A percentile compares a stretch with the other conserved stretches of the same genome.
These are phyloP conservation scores for Closterium sp. DNA, from an alignment of 139 green algal species.

Conservation along the genomic window DNA sequence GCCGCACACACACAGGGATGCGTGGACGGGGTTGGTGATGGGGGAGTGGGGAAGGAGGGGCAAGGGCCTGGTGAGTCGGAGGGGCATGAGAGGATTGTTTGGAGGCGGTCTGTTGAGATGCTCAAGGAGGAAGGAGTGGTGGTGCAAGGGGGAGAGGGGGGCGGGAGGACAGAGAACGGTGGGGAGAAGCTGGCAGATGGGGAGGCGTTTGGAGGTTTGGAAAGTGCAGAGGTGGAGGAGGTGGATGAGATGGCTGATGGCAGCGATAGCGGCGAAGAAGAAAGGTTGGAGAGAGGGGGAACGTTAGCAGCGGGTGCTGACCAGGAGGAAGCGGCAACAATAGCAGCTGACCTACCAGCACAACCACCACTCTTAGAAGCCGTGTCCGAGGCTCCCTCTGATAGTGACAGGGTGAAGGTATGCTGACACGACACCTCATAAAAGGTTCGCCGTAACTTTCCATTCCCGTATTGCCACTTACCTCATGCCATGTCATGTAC, in stretches of 20 bases:
- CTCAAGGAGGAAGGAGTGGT: slow-evolving; percentile 40
- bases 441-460: not conserved
- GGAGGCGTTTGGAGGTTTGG: not conserved
- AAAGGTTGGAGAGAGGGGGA: not conserved
- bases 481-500: not conserved
- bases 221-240: not conserved
- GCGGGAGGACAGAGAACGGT: not conserved
- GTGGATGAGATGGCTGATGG: not conserved
- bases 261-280: not conserved
- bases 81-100: slow-evolving; percentile 15
- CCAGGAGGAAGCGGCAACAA: not conserved
- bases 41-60: not conserved
- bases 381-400: not conserved
- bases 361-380: not conserved
- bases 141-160: not conserved
- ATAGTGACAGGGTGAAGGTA: not conserved
- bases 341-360: not conserved
- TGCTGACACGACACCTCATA: not conserved
- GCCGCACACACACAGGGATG: not conserved
- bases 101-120: slow-evolving; percentile 38
- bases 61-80: not conserved
- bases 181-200: not conserved
- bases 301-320: not conserved
- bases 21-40: not conserved
- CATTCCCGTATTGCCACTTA: not conserved